Evolutionary conservation across 352 stramenopile genomes (phyloP), one percentile per base, ranked within the genome.

Genomic region (Plasmopara halstedii): DNA sequence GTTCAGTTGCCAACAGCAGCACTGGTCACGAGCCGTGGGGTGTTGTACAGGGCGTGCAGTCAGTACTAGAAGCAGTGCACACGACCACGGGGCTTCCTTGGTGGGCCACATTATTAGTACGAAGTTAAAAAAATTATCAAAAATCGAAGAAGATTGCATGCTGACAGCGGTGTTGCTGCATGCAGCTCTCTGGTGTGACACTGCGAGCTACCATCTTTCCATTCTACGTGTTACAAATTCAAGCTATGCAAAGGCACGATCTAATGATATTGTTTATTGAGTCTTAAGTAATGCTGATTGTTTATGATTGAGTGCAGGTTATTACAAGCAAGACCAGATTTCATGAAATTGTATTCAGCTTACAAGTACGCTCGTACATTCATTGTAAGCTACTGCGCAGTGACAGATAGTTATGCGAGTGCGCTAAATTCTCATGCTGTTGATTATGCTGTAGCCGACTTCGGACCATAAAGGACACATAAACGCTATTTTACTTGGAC

Each of bases 361-460:
- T 88, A 83, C 67, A 73, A 80, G 49, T 88, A 85, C 44, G 76
- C 76, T 3, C 56, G 76, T 10, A 83, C 71, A 9, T 88, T 85
- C 38, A 67, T 65, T 37, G 76, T 88, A 67, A 21, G 32, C 25
- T 2, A 29, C 25, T 10, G 1, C 25, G 11, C 25, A 29, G 6
- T 29, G 6, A 29, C 2, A 29, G 2, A n/a, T 35, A 43, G 17
- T 39, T 17, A 55, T 25, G n/a, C n/a, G n/a, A n/a, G n/a, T n/a
- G n/a, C n/a, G n/a, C n/a, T n/a, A n/a, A n/a, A n/a, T n/a, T n/a
- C n/a, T n/a, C n/a, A 50, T 43, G 11, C 20, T 13, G n/a, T 51
- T 20, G n/a, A n/a, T 17, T 50, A 17, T 57, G 34, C 33, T 59
- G 15, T 46, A 81, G 69, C 67, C 73, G 25, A 21, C 43, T 2